Evolutionary conservation across 768 basidiomycete species (phyloP), one percentile per base, ranked within the genome.

Genomic region (Mycena polygramma): DNA sequence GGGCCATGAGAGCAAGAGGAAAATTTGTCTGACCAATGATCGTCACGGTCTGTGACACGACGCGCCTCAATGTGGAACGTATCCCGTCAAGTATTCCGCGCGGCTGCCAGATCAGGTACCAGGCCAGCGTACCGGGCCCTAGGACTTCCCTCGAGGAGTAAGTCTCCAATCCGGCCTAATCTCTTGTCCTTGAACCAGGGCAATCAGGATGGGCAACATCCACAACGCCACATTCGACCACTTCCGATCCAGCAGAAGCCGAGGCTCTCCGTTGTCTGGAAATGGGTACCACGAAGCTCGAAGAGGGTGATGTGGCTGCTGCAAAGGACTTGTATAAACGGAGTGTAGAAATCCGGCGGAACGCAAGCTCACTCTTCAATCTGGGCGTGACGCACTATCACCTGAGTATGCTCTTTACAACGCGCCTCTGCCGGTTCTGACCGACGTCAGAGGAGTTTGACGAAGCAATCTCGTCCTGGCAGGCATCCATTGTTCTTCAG

Each of bases 341-440:
- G 73, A 94, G 94, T 75, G 88, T 91, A 36, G 90, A 94, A 76
- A 93, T 96, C 66, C 91, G 92, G 78, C 88, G 90, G 68, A 93
- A 87, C 63, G 92, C 94, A 13, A 93, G 92, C 78, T 91, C 92
- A 15, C 86, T 96, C 46, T 96, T 95, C 81, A 96, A 96, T 78
- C 86, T 95, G 17, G 94, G 95, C 51, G 95, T 96, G 37, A 94
- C 95, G 6, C 91, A 94, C 76, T 96, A 95, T 79, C 94, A 96
- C 79, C 87, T 95, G 57, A 95, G 94, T 95, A 78, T 67, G 90
- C 85, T 54, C 57, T 68, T 26, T 37, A 17, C 68, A 43, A n/a
- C 41, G 30, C 58, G 30, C 46, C 63, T 11, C 70, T n/a, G 57
- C 46, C 65, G 57, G 69, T 54, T 57, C 65, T 70, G 52, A 66